Evolutionary conservation across 1,284 basidiomycete genomes (phyloP).

Genomic region (Pisolithus thermaeus): DNA sequence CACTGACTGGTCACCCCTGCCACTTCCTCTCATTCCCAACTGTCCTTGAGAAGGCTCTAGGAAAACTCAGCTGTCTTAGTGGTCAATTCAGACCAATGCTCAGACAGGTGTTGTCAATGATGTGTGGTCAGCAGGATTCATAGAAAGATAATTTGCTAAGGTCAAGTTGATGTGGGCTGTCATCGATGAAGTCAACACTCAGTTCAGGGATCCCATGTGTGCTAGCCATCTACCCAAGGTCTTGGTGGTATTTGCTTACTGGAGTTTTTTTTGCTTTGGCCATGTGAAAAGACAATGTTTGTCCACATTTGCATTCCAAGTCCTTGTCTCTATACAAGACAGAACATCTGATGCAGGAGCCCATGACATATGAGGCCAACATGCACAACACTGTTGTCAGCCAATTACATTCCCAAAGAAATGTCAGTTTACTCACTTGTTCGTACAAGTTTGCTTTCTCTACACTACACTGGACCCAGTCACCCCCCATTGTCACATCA

Average conservation of each 20-base stretch:
- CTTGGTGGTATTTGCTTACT: neutral
- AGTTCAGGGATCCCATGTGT: conserved; percentile 96
- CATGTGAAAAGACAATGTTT: conserved; percentile 93
- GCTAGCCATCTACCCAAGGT: neutral
- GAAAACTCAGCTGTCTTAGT: conserved; percentile 90
- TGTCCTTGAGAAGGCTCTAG: conserved; percentile 95
- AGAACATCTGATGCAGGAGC: conserved; percentile 94
- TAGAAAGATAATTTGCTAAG: conserved; percentile 98
- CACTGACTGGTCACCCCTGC: conserved; percentile 96
- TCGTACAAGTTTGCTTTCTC: too few relatives aligned
- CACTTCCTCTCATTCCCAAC: conserved; percentile 98
- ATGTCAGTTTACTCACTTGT: conserved; percentile 45
- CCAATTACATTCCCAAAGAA: conserved; percentile 89
- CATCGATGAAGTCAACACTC: conserved; percentile 98
- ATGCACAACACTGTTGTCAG: conserved; percentile 99
- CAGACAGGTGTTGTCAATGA: conserved; percentile 89
- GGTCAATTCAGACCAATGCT: conserved; percentile 98
- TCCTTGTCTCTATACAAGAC: conserved; percentile 98
- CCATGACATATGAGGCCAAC: conserved; percentile 96
- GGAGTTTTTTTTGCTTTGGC: neutral
- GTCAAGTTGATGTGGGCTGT: conserved; percentile 95
- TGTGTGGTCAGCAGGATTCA: conserved; percentile 83
- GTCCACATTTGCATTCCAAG: conserved; percentile 97
- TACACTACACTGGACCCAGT: too few relatives aligned
- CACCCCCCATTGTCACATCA: too few relatives aligned